Evolutionary conservation across 2,329 filamentous ascomycete genomes (phyloP), one percentile per base, ranked within the genome.

Genomic region (Parascedosporium putredinis): DNA sequence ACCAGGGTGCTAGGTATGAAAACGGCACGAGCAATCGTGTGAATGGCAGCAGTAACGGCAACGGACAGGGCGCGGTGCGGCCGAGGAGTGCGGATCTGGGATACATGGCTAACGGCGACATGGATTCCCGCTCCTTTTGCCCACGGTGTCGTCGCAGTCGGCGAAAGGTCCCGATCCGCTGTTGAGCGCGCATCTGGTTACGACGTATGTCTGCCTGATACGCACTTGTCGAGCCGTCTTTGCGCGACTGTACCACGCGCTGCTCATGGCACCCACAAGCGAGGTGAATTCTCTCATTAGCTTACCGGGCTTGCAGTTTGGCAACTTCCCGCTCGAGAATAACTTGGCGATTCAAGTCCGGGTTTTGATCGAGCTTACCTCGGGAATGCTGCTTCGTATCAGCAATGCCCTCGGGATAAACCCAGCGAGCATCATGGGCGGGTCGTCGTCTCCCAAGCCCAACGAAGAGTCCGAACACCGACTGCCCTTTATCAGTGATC

Each of bases 321-420:
- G 45, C 25, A 47, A 47, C 45, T 47, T 47, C 29, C 45, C 45
- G 27, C 45, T 47, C 27, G 45, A 47, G 45, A 47, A 47, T 22
- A 47, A 47, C 16, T 22, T 47, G 29, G 45, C 45, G 10, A 47
- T 47, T 20, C 45, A 47, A 34, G 29, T 47, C 18, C 23, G 27
- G 16, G 45, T 47, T 1, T 18, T 47, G n/a, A 47, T 47, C 24
- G 45, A 47, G 27, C 45, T 47, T 22, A 47, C 45, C 3, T 31
- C 27, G 8, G 45, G 45, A 16, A 47, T 47, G 45, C 27, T 47
- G 18, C 45, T 29, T 27, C 45, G 45, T n/a, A 47, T 47, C 14
- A 47, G 45, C 27, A 47, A 47, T 22, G 45, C 45, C 29, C 45
- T 47, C n/a, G 45, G 45, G 4, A 47, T 47, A 18, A 34, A 23